Conservation (phyloP, 495 filamentous ascomycete genomes). For the Penicillium taxi region DNA sequence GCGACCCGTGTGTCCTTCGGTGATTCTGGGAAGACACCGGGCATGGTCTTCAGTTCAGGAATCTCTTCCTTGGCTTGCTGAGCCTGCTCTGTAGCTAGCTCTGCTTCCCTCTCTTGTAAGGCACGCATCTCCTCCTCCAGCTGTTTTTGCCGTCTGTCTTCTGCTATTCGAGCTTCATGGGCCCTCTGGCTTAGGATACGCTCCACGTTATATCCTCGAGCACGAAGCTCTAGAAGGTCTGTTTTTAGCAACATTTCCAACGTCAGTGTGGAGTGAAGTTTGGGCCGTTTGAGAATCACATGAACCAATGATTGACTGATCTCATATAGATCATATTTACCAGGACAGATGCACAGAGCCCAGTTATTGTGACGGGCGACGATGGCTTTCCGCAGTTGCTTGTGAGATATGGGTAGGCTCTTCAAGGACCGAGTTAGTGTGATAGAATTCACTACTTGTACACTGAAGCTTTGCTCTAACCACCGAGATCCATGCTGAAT, state of each 20-base stretch:
- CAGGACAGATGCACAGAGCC: slow-evolving; percentile 52
- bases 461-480: slow-evolving; percentile 76
- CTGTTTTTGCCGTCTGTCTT: slow-evolving; percentile 68
- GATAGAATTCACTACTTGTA: slow-evolving; percentile 69
- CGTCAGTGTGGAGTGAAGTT: slow-evolving; percentile 74
- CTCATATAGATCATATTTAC: slow-evolving; percentile 71
- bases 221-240: slow-evolving; percentile 67
- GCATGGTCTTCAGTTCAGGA: slow-evolving; percentile 43
- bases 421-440: slow-evolving; percentile 64
- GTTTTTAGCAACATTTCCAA: slow-evolving; percentile 80
- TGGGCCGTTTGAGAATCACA: slow-evolving; percentile 72
- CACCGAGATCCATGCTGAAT: slow-evolving; percentile 79
- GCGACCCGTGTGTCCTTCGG: slow-evolving; percentile 36
- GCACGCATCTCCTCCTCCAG: slow-evolving; percentile 63
- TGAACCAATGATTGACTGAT: slow-evolving; percentile 76
- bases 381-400: slow-evolving; percentile 61
- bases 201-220: slow-evolving; percentile 89
- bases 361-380: slow-evolving; percentile 42
- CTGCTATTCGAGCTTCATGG: slow-evolving; percentile 74
- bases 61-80: slow-evolving; percentile 26
- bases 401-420: slow-evolving; percentile 56
- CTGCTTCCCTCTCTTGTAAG: slow-evolving; percentile 54
- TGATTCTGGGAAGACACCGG: slow-evolving; percentile 58
- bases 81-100: slow-evolving; percentile 36
- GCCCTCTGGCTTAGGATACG: slow-evolving; percentile 80